phyloP scores from a whole-genome alignment of 2,329 filamentous ascomycete species.

The Paecilomyces variotii region DNA sequence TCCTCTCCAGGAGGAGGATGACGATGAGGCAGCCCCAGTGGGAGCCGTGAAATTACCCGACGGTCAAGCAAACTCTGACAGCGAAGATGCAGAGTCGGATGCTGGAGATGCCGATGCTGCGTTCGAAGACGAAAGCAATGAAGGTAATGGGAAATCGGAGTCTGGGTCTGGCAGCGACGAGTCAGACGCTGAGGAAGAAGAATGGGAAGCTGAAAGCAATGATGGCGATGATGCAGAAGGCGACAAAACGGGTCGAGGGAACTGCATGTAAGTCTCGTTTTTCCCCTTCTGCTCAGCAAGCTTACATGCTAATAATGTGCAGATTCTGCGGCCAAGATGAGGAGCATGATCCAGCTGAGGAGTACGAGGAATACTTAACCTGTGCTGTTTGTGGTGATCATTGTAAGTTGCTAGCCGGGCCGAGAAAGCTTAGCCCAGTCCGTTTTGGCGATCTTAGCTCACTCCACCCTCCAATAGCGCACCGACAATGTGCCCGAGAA shows the following conservation, averaged over 20 bases:
- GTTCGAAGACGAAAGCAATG: slow-evolving; percentile 33
- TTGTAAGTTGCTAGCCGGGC: slow-evolving; percentile 51
- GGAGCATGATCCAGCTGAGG: slow-evolving; percentile 71
- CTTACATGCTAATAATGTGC: slow-evolving; percentile 22
- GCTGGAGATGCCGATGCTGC: slow-evolving; percentile 34
- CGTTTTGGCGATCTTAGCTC: slow-evolving; percentile 16
- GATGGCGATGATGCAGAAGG: slow-evolving; percentile 36
- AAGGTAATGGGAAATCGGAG: slow-evolving; percentile 32
- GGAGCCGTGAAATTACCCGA: slow-evolving; percentile 30
- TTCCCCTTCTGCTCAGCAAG: slow-evolving; percentile 16
- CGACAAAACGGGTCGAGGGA: slow-evolving; percentile 45
- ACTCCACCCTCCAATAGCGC: slow-evolving; percentile 57
- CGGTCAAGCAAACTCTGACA: slow-evolving; percentile 22
- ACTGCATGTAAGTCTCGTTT: slow-evolving; percentile 51
- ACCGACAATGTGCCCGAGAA: slow-evolving; percentile 79
- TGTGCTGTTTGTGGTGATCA: slow-evolving; percentile 75
- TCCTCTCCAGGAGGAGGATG: slow-evolving; percentile 25
- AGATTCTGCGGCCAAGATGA: slow-evolving; percentile 79
- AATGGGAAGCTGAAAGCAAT: slow-evolving; percentile 44
- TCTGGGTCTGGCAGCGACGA: slow-evolving; percentile 43
- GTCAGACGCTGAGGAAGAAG: slow-evolving; percentile 47
- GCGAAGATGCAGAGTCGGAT: slow-evolving; percentile 33
- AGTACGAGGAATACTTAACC: slow-evolving; percentile 69
- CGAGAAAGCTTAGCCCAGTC: slow-evolving; percentile 21
- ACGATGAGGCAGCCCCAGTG: slow-evolving; percentile 24